Evolutionary conservation across 495 filamentous ascomycete species (phyloP).

Genomic region (Astrothelium macrocarpum): DNA sequence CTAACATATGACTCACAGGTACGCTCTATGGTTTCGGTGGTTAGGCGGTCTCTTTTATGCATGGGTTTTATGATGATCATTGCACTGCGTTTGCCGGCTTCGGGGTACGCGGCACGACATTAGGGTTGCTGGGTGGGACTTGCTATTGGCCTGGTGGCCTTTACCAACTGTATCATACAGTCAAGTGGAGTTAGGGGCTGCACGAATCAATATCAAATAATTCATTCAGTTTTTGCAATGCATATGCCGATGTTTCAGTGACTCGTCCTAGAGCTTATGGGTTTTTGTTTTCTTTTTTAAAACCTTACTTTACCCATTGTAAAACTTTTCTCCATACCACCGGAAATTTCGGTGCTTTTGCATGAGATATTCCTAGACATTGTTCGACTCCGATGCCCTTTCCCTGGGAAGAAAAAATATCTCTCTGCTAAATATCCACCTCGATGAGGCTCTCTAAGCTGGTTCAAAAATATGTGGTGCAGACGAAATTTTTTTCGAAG

Average conservation of each 20-base stretch:
- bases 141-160: neutral
- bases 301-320: too few relatives aligned
- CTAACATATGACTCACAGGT: constrained; percentile 21
- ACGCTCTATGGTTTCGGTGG: constrained; percentile 85
- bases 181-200: constrained; percentile 6
- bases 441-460: too few relatives aligned
- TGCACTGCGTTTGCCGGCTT: neutral
- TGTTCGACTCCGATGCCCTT: too few relatives aligned
- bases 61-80: constrained; percentile 12
- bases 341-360: too few relatives aligned
- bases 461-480: neutral
- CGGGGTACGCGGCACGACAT: constrained; percentile 2
- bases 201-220: neutral
- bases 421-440: too few relatives aligned
- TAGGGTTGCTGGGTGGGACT: constrained; percentile 3
- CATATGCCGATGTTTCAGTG: neutral
- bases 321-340: too few relatives aligned
- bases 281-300: neutral
- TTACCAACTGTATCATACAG: constrained; percentile 5
- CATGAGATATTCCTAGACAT: too few relatives aligned
- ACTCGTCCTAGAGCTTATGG: neutral
- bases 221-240: neutral
- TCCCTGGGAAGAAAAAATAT: too few relatives aligned
- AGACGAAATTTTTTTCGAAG: neutral
- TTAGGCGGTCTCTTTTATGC: constrained; percentile 41